Base-by-base conservation (phyloP, 305 asterid genomes). In the Stenogyne calaminthoides region DNA sequence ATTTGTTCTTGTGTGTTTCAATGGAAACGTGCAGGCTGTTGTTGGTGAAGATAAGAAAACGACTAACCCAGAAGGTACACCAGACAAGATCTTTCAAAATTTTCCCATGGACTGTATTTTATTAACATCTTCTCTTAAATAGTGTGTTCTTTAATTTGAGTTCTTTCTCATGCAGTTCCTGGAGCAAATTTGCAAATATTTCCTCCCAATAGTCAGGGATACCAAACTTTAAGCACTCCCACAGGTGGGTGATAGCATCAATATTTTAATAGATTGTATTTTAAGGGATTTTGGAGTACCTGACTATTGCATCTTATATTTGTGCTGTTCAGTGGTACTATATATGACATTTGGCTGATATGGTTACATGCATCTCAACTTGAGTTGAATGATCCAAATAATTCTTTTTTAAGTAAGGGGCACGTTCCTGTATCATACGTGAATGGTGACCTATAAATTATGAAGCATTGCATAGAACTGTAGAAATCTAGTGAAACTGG, bases 111-210 rank as follows among this genome's bases (percentile, higher is more conserved):
- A 25, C 29, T 25, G 16, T 67, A 63, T 70, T 36, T 52, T 2
- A 25, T 52, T 63, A 16, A 1, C n/a, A 4, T 4, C 42, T 65
- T 69, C 58, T 22, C 62, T 75, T 71, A 51, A 52, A 32, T 15
- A 37, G 16, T 54, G 39, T 47, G 57, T 40, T 73, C 29, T 37
- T 52, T 68, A 40, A 79, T 37, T 44, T 65, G 36, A 42, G 39
- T 70, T 57, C 54, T 7, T 11, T 29, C 60, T 52, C 66, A 18
- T 77, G 80, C 76, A 89, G 97, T 69, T 80, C 88, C 89, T 74
- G 88, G 90, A 70, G 89, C 88, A 78, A 91, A 86, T 82, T 80
- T 88, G 86, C 96, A 88, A 71, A 83, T 84, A 64, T 88, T 91
- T 81, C 93, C 93, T 57, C 93, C 91, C 72, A 86, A 76, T 85